Conservation (phyloP, 2,329 filamentous ascomycete genomes). For the Chrysosporium keratinophilum region DNA sequence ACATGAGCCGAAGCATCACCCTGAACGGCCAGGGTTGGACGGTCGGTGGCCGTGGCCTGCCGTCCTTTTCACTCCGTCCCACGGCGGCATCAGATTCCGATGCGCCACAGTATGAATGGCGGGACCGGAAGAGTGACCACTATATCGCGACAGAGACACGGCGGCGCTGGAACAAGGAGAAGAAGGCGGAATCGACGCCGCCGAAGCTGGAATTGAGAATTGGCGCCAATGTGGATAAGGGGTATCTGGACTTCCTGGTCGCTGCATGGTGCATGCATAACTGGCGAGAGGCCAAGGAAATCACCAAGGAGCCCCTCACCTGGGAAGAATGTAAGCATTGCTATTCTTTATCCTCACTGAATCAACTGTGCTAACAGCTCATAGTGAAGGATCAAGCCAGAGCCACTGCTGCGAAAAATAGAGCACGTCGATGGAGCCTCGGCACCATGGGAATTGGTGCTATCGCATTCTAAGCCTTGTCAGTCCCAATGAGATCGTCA, state of each 20-base stretch:
- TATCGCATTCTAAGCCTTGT: too few species aligned
- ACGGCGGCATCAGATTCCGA: background rate
- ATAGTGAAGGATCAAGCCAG: conserved; percentile 14
- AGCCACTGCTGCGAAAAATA: conserved; percentile 8
- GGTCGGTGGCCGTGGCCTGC: conserved; percentile 12
- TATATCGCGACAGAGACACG: conserved; percentile 15
- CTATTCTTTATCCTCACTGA: background rate
- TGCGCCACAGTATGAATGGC: conserved; percentile 15
- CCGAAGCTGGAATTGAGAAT: conserved; percentile 15
- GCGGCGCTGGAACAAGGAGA: conserved; percentile 16
- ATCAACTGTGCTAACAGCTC: background rate
- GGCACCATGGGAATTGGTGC: background rate
- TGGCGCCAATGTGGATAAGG: conserved; percentile 11
- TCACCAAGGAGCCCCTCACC: conserved; percentile 16
- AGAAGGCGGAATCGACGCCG: conserved; percentile 12
- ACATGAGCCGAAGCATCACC: conserved; percentile 13
- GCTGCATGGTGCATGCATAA: conserved; percentile 18
- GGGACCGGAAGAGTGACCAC: conserved; percentile 9
- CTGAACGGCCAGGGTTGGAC: conserved; percentile 14
- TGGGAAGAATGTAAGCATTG: conserved; percentile 17
- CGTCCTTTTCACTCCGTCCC: conserved; percentile 13
- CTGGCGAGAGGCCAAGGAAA: conserved; percentile 17
- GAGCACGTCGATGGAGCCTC: background rate
- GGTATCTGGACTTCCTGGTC: conserved; percentile 16
- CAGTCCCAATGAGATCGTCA: too few species aligned